A percentile compares a stretch with the other conserved stretches of the same genome.
phyloP scores from a whole-genome alignment of 169 alveolate species.

The Theileria annulata region DNA sequence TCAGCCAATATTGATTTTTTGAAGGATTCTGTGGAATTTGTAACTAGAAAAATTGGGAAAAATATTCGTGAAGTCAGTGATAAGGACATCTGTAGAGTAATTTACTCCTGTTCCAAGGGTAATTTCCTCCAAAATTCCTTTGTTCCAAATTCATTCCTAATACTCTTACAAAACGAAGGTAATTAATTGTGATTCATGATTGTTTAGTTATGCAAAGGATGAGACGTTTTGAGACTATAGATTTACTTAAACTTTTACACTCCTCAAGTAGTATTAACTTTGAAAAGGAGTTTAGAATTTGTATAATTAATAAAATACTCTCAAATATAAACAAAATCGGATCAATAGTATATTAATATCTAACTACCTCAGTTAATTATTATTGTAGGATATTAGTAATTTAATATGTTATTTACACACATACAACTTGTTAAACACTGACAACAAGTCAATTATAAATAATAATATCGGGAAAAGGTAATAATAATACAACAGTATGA shows the following conservation, averaged over 20 bases:
- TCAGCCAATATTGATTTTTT: background rate
- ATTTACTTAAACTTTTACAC: conserved; percentile 45
- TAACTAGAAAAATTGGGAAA: conserved; percentile 25
- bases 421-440: background rate
- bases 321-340: conserved; percentile 50
- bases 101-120: conserved; percentile 64
- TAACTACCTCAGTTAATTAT: background rate
- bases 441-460: background rate
- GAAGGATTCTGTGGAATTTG: background rate
- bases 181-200: background rate
- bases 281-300: conserved; percentile 21
- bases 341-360: conserved; percentile 25
- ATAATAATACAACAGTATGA: background rate
- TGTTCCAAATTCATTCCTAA: conserved; percentile 34
- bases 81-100: conserved; percentile 42
- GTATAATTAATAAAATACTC: conserved; percentile 26
- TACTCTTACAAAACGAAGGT: conserved; percentile 59
- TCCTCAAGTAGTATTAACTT: conserved; percentile 35
- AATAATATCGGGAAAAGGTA: conserved; percentile 5
- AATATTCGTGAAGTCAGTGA: conserved; percentile 38
- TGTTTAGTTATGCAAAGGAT: conserved; percentile 52
- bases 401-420: background rate
- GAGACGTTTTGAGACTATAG: conserved; percentile 27
- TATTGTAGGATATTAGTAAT: conserved; percentile 4
- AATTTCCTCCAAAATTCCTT: conserved; percentile 10